A percentile compares a stretch with the other conserved stretches of the same genome.
phyloP scores from a whole-genome alignment of 2,329 filamentous ascomycete genomes.

The Beauveria caledonica region DNA sequence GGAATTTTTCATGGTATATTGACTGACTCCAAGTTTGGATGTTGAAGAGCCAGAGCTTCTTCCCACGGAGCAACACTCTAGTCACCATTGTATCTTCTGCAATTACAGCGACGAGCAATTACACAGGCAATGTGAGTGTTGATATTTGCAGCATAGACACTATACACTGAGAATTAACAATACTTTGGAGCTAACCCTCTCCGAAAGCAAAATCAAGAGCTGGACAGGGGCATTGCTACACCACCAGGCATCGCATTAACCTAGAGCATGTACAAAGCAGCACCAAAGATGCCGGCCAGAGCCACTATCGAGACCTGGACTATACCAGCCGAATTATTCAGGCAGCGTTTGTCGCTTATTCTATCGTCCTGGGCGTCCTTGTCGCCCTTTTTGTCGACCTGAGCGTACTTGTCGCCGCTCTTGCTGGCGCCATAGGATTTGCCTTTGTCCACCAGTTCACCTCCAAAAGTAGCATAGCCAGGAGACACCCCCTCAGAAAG shows the following conservation, averaged over 20 bases:
- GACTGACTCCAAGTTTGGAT: not conserved
- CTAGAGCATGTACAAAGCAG: slow-evolving; percentile 17
- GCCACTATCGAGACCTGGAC: slow-evolving; percentile 15
- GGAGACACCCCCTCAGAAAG: slow-evolving; percentile 22
- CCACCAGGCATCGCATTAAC: not conserved
- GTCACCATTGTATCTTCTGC: not conserved
- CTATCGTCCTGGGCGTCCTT: slow-evolving; percentile 1
- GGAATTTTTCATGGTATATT: not conserved
- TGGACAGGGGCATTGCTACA: not conserved
- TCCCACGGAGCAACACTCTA: not conserved
- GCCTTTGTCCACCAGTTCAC: slow-evolving; percentile 20
- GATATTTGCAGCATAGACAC: not conserved
- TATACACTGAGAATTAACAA: not conserved
- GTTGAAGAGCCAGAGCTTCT: not conserved
- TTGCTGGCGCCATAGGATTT: slow-evolving; percentile 12
- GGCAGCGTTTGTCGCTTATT: slow-evolving; percentile 7
- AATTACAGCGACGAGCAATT: not conserved
- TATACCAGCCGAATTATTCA: slow-evolving; percentile 14
- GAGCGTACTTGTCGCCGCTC: not conserved
- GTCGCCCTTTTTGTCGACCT: slow-evolving; percentile 1
- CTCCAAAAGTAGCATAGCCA: slow-evolving; percentile 20
- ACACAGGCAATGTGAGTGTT: not conserved
- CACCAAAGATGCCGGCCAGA: slow-evolving; percentile 15
- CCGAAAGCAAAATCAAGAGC: not conserved
- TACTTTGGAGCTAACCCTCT: not conserved